Evolutionary conservation across 495 filamentous ascomycete species (phyloP).

Genomic region (Penicillium canescens): DNA sequence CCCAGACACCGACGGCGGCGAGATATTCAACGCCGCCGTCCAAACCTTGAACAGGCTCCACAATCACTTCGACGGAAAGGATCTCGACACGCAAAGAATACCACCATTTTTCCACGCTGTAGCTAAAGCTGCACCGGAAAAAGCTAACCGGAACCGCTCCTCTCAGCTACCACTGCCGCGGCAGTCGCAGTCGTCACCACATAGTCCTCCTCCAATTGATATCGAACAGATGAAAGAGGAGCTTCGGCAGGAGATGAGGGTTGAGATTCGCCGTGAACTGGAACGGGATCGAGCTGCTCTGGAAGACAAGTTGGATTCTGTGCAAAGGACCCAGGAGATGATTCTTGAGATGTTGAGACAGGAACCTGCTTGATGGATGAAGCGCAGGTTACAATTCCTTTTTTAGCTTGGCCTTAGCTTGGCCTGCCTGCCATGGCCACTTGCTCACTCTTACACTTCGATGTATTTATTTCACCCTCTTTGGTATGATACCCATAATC

Average conservation of each 20-base stretch:
- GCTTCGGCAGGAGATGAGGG: slow-evolving; percentile 34
- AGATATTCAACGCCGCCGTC: slow-evolving; percentile 34
- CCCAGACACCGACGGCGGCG: slow-evolving; percentile 12
- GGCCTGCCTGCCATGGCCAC: neutral
- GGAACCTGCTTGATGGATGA: slow-evolving; percentile 29
- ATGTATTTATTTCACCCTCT: slow-evolving; percentile 4
- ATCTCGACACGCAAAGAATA: slow-evolving; percentile 10
- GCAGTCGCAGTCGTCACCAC: neutral
- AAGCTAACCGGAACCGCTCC: too few relatives aligned
- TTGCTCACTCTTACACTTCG: neutral
- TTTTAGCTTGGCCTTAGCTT: neutral
- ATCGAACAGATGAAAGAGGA: slow-evolving; percentile 36
- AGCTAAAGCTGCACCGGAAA: slow-evolving; percentile 20
- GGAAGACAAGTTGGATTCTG: slow-evolving; percentile 40
- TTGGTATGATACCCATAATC: slow-evolving; percentile 15
- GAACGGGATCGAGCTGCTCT: slow-evolving; percentile 33
- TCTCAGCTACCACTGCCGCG: too few relatives aligned
- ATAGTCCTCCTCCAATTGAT: neutral
- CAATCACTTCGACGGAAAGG: slow-evolving; percentile 33
- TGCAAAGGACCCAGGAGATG: slow-evolving; percentile 47
- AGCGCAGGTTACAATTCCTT: neutral
- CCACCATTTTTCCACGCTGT: slow-evolving; percentile 26
- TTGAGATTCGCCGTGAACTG: slow-evolving; percentile 32
- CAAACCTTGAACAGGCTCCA: slow-evolving; percentile 42
- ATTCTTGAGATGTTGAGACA: slow-evolving; percentile 49